Base-by-base conservation (phyloP, 2,329 filamentous ascomycete genomes). In the Neonectria faginata region DNA sequence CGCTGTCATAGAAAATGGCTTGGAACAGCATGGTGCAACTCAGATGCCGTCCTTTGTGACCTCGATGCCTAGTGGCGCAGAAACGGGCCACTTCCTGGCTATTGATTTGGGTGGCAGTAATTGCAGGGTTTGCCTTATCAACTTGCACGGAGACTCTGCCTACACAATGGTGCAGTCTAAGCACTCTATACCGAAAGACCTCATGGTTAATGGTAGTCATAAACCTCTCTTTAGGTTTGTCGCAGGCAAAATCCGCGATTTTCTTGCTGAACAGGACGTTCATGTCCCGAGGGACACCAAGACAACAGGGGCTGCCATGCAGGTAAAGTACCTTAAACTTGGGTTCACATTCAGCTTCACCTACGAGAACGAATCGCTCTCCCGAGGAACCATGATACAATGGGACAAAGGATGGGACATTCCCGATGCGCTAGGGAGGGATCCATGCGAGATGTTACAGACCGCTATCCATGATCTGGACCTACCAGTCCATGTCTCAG, bases 161-260 rank as follows among this genome's bases (percentile, higher is more conserved):
- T 93, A 93, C 81, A 88, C 86, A 69, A 83, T 94, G 67, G 90
- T 87, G 2, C 62, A 65, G 29, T 61, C 62, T 3, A 65, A 57
- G 29, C 36, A 44, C n/a, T 27, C 22, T 5, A 45, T 57, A 18
- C 62, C 57, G 1, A 39, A 36, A 29, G 39, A 61, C 2, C 16
- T 65, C 7, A 65, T 52, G 53, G 47, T 61, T 5, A 53, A 53
- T 9, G 29, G 42, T 31, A 57, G 51, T 31, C 31, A 62, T 14
- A 57, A 58, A 22, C 54, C 60, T 8, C 44, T 62, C 6, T 62
- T 62, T 20, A 31, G 39, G 8, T 58, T 58, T 11, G 44, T 62
- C 16, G 60, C 60, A 1, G 29, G 44, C 14, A 14, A 52, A 16
- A 57, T 58, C 6, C 20, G 29, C n/a, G 9, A 7, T 3, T 62